Evolutionary conservation across 108 stramenopile genomes (phyloP).

Genomic region (Discostella pseudostelligera): DNA sequence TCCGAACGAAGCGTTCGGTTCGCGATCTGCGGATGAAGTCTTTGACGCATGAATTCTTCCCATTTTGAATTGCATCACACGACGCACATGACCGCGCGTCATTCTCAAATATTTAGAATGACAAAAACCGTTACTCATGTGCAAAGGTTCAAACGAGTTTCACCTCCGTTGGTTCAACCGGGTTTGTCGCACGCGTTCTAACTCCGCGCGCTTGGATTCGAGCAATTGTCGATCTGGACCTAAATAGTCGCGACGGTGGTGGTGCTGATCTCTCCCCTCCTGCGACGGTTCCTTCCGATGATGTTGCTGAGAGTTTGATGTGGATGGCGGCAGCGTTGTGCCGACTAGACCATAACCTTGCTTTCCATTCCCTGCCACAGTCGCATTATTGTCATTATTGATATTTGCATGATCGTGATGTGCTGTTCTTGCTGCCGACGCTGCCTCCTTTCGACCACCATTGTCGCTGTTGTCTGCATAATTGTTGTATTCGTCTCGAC

Average conservation of each 20-base stretch:
- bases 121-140: too few relatives aligned
- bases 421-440: neutral
- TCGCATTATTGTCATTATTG: conserved; percentile 5
- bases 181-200: conserved; percentile 17
- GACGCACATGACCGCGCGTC: too few relatives aligned
- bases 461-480: neutral
- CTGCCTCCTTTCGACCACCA: neutral
- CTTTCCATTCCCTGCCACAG: conserved; percentile 9
- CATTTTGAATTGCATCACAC: neutral
- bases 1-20: neutral
- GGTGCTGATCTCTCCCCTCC: neutral
- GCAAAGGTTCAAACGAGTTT: too few relatives aligned
- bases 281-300: neutral
- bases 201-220: conserved; percentile 50
- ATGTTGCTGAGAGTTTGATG: too few relatives aligned
- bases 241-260: conserved; percentile 31
- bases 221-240: conserved; percentile 63
- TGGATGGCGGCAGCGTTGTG: conserved; percentile 3
- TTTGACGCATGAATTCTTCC: too few relatives aligned
- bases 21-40: neutral
- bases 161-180: conserved; percentile 10
- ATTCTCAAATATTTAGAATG: neutral
- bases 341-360: conserved; percentile 64
- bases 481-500: neutral
- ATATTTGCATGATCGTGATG: conserved; percentile 5